Base-by-base conservation (phyloP, 2,329 filamentous ascomycete genomes). In the Alternaria infectoria region DNA sequence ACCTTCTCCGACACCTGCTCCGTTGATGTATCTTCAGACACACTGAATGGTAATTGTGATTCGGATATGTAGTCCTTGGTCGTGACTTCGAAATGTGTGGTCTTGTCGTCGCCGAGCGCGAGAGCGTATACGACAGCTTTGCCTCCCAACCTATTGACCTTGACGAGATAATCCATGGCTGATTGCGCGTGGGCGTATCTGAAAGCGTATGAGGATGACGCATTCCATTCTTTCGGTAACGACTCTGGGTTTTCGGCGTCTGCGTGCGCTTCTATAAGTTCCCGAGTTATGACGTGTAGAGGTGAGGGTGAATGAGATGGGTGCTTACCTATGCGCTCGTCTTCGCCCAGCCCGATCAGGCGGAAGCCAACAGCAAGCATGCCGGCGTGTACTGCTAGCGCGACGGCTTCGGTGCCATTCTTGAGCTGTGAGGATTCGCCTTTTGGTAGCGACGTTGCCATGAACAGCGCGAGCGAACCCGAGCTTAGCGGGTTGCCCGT, bases 121-220 rank as follows among this genome's bases (percentile, higher is more conserved):
- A 97, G 84, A 4, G 90, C 94, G 72, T 93, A 89, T 43, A 97
- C 85, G 65, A 97, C 90, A n/a, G 91, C 90, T 76, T 95, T 97
- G 71, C 86, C 86, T 46, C 94, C 93, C 72, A 97, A 86, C 57
- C 93, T 88, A 78, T 91, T 93, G 66, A 97, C 82, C 77, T 93
- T 95, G 69, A 97, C 79, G 26, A 97, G 85, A 76, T 91, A 97
- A 62, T 90, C 88, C 87, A 94, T 92, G 15, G 93, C 90, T 0
- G 93, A 97, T 77, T 97, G 92, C 23, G 88, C 85, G 79, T 97
- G 94, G 4, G 89, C 88, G 82, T 98, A 98, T 67, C 93, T 88
- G 80, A 98, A 97, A 59, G 90, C 88, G 77, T 93, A 91, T 50
- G 84, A 83, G 13, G 89, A 89, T 65, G 88, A 88, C 61, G 88